Evolutionary conservation across 305 asterid species (phyloP).

Genomic region (Ilex paraguariensis): DNA sequence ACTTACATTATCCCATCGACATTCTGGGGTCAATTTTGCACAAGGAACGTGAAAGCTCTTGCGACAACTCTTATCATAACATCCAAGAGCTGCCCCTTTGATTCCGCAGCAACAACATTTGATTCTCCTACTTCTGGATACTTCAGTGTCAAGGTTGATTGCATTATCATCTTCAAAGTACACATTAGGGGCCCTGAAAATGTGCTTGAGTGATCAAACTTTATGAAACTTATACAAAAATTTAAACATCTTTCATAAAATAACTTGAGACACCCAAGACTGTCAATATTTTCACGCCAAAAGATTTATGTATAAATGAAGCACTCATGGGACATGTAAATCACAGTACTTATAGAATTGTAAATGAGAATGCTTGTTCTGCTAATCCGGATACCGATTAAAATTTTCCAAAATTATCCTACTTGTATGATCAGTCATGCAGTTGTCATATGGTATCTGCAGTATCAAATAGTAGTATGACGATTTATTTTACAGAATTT

Average conservation of each 20-base stretch:
- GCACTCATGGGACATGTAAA: too few relatives aligned
- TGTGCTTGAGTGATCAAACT: background rate
- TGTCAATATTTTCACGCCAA: too few relatives aligned
- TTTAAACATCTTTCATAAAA: too few relatives aligned
- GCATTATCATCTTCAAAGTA: slow-evolving; percentile 61
- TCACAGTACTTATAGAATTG: too few relatives aligned
- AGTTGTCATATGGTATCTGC: too few relatives aligned
- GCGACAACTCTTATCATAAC: slow-evolving; percentile 82
- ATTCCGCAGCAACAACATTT: slow-evolving; percentile 77
- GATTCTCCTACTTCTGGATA: slow-evolving; percentile 75
- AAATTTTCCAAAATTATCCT: too few relatives aligned
- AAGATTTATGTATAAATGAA: too few relatives aligned
- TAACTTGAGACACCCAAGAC: too few relatives aligned
- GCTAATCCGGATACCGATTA: too few relatives aligned
- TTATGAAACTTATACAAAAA: too few relatives aligned
- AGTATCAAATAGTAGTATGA: background rate
- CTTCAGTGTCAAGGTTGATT: slow-evolving; percentile 77
- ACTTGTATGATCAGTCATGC: too few relatives aligned
- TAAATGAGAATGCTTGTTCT: too few relatives aligned
- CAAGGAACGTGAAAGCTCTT: slow-evolving; percentile 93
- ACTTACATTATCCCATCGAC: slow-evolving; percentile 87
- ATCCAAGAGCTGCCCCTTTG: slow-evolving; percentile 97
- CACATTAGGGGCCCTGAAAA: slow-evolving; percentile 94
- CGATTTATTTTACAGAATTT: slow-evolving; percentile 2
- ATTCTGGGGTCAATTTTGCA: slow-evolving; percentile 77